phyloP scores from a whole-genome alignment of 2,329 filamentous ascomycete species.

The Phaeosphaeriaceae sp. region DNA sequence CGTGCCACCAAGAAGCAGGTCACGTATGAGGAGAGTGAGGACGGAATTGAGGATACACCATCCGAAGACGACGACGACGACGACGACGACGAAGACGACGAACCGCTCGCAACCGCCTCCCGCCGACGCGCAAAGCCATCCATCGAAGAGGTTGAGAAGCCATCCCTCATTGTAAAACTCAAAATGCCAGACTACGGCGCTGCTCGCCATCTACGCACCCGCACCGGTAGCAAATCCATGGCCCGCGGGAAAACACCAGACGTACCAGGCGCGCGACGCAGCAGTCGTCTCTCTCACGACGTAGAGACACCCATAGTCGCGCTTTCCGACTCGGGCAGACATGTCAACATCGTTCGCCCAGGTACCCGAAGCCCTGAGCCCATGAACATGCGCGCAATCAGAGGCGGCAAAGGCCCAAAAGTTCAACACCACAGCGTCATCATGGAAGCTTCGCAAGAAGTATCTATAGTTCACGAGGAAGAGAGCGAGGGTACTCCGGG shows the following conservation, averaged over 20 bases:
- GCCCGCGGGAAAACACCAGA: constrained; percentile 48
- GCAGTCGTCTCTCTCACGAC: constrained; percentile 65
- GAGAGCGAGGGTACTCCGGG: constrained; percentile 35
- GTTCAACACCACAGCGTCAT: constrained; percentile 55
- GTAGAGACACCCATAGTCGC: constrained; percentile 62
- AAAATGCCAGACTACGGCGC: constrained; percentile 41
- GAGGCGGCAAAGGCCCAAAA: constrained; percentile 58
- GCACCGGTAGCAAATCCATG: constrained; percentile 49
- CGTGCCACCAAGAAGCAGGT: constrained; percentile 61
- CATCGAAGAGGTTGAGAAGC: constrained; percentile 35
- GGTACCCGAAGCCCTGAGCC: constrained; percentile 60
- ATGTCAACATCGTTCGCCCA: constrained; percentile 60
- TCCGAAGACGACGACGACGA: constrained; percentile 39
- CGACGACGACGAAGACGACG: constrained; percentile 37
- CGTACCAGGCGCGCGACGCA: constrained; percentile 55
- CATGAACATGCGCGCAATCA: constrained; percentile 50
- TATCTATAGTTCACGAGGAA: constrained; percentile 45
- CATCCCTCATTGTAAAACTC: constrained; percentile 51
- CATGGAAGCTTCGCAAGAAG: constrained; percentile 62
- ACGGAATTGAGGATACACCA: constrained; percentile 50
- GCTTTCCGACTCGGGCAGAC: constrained; percentile 64
- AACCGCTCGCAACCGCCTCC: constrained; percentile 21
- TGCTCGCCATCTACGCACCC: constrained; percentile 41
- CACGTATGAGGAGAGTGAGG: constrained; percentile 63
- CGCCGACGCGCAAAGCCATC: constrained; percentile 32